Evolutionary conservation across 1,139 yeast genomes (phyloP), one percentile per base, ranked within the genome.

Genomic region (Hansenula sp.): DNA sequence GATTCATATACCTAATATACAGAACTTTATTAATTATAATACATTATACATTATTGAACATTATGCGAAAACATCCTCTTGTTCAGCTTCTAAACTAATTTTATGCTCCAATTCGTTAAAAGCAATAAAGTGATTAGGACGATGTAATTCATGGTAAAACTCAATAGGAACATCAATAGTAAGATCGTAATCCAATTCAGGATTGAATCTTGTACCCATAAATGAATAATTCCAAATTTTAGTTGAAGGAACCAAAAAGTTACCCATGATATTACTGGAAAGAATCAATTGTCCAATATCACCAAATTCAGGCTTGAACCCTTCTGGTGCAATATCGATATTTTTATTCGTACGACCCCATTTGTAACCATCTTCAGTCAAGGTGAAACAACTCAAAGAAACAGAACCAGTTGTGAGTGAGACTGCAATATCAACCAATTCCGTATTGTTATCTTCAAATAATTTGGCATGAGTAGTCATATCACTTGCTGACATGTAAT

Each of bases 211-310:
- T 2, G 95, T 83, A 3, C 97, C 95, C 65, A 88, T 73, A 56
- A 94, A 92, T 4, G 94, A 76, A 59, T 84, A 89, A 60, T 92
- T 92, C 98, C 99, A 92, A 28, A 89, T 60, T 42, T 79, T 81
- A 36, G 84, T 84, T 29, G 78, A 82, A 1, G 99, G 98, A 1
- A 89, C 95, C 65, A 87, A 62, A 61, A 87, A 90, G 46, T 81
- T 83, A 5, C 98, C 98, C 57, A 75, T 72, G 40, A 88, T 73
- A 43, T 82, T 71, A 47, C 84, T 95, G 0, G 96, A 80, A 30
- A 92, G 61, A 26, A 90, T 65, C 47, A 92, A 60, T 55, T 89
- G 96, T 9, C 83, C 75, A 52, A 75, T 73, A 29, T 65, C 68
- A 33, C 86, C 82, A 60, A 78, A 88, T 0, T 63, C 56, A 1